Evolutionary conservation across 495 filamentous ascomycete genomes (phyloP), one percentile per base, ranked within the genome.

Genomic region (Penicillium arizonense): DNA sequence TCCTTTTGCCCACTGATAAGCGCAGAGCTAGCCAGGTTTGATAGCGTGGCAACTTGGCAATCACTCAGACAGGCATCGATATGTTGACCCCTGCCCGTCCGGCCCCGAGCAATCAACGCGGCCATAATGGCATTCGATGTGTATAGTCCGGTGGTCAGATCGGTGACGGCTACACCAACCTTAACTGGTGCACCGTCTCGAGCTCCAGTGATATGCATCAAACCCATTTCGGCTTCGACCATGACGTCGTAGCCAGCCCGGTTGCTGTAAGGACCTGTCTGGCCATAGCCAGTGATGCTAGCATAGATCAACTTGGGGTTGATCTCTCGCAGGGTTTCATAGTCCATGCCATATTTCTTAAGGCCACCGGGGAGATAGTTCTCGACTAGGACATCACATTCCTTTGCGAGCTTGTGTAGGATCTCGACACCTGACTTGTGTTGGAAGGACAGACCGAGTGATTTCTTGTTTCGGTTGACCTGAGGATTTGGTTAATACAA

Each of bases 111-210:
- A 44, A 98, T 74, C 40, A 98, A 73, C 0, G 95, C 92, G 0
- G 94, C 94, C 90, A 97, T 96, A 62, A 98, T 91, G 30, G 88
- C 83, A 71, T 97, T 97, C 42, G 88, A 91, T n/a, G 94, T 91
- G 65, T 97, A 97, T n/a, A 98, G 64, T 0, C 94, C 94, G 0
- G 94, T 97, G 0, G 94, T 97, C 46, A 98, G 70, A 66, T 98
- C 94, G 0, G 95, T 98, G 6, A 97, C 93, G 5, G 94, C 94
- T 12, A 97, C 94, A 4, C 94, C 94, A 2, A 98, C 94, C 71
- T 98, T 98, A 12, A 96, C 95, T 0, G 95, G 95, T 2, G 91
- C 88, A 0, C 94, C 90, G 50, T 96, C 90, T 57, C 89, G 74
- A 37, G 78, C 77, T 10, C 94, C 94, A 0, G 94, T 98, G 48